These are phyloP conservation scores for Volvox carteri DNA, from an alignment of 163 green algal species.

Conservation along the genomic window DNA sequence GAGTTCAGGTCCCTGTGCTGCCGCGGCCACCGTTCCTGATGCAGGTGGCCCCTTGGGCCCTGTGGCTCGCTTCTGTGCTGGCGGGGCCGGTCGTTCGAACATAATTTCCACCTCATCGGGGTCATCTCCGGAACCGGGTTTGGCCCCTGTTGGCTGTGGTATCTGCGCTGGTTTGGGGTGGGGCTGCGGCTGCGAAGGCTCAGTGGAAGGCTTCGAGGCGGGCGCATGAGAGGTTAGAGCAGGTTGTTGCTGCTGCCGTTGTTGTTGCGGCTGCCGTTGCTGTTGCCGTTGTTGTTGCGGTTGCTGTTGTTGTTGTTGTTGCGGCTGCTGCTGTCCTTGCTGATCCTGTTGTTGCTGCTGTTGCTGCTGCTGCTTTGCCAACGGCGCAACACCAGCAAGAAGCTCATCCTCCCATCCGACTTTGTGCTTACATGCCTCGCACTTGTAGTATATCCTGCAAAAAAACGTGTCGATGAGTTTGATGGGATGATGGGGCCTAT, in stretches of 20 bases:
- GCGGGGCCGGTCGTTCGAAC: slow-evolving; percentile 5
- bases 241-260: neutral
- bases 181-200: neutral
- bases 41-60: neutral
- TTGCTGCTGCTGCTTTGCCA: neutral
- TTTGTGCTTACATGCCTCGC: slow-evolving; percentile 24
- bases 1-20: neutral
- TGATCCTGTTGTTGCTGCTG: neutral
- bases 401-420: slow-evolving; percentile 51
- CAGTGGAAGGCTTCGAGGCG: too few relatives aligned
- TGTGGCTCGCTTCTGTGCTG: neutral
- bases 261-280: neutral
- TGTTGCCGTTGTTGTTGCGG: neutral
- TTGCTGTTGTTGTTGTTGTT: neutral
- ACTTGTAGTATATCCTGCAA: slow-evolving; percentile 57
- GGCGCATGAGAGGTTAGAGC: too few relatives aligned
- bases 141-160: neutral
- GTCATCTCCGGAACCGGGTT: neutral
- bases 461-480: too few relatives aligned
- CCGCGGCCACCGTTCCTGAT: neutral
- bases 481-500: too few relatives aligned
- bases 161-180: neutral
- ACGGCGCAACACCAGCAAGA: neutral
- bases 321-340: neutral
- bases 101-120: slow-evolving; percentile 5